Evolutionary conservation across 768 basidiomycete genomes (phyloP).

Genomic region (Steccherinum ochraceum): DNA sequence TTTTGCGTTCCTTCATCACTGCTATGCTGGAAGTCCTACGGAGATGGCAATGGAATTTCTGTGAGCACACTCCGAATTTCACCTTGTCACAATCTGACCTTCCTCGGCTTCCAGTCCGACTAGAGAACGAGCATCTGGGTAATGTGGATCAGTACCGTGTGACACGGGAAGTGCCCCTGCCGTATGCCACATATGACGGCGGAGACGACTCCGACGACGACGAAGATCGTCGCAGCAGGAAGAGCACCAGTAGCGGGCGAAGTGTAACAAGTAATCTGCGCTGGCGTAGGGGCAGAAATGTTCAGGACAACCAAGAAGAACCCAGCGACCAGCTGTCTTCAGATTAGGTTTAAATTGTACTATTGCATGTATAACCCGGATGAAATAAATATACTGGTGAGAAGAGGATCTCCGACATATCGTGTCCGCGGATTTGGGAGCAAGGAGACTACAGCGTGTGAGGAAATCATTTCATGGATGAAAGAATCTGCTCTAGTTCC

Average conservation of each 20-base stretch:
- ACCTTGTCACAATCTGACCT: no score
- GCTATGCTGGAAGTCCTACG: conserved; percentile 73
- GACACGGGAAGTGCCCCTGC: conserved; percentile 78
- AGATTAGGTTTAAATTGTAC: neutral
- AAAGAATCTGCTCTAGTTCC: conserved; percentile 57
- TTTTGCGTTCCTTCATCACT: conserved; percentile 58
- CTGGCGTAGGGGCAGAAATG: neutral
- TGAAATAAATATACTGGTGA: no score
- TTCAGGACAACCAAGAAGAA: neutral
- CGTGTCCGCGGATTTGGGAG: no score
- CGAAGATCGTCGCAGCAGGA: conserved; percentile 12
- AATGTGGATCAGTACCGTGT: conserved; percentile 92
- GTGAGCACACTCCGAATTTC: conserved; percentile 35
- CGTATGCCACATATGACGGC: conserved; percentile 53
- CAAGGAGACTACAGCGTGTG: no score
- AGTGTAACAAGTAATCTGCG: neutral
- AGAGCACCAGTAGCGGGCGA: conserved; percentile 13
- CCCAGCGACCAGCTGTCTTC: neutral
- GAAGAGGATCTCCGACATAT: no score
- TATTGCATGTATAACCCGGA: no score
- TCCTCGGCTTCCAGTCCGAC: conserved; percentile 43
- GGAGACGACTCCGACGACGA: conserved; percentile 33
- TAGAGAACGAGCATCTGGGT: conserved; percentile 90
- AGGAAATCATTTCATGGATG: conserved; percentile 56
- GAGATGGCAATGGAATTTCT: conserved; percentile 89